A percentile compares a stretch with the other conserved stretches of the same genome.
phyloP scores from a whole-genome alignment of 2,329 filamentous ascomycete species.

The Beauveria medogensis region DNA sequence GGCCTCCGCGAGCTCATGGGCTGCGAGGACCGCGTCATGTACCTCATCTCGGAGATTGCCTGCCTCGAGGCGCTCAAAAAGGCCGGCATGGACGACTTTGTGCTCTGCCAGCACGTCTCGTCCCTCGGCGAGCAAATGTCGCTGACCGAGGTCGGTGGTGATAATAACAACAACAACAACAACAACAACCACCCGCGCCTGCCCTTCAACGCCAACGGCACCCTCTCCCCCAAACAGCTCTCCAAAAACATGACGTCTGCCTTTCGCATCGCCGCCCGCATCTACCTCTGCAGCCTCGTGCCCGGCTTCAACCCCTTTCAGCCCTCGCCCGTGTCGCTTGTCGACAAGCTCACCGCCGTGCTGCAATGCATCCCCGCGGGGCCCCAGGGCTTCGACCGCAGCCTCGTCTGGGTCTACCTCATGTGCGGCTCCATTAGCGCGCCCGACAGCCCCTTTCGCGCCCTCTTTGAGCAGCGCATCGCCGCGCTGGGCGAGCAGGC shows the following conservation, averaged over 20 bases:
- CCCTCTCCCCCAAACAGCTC: constrained; percentile 73
- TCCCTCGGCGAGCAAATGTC: constrained; percentile 83
- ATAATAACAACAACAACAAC: constrained; percentile 20
- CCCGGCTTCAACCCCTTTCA: constrained; percentile 76
- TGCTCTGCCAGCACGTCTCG: constrained; percentile 81
- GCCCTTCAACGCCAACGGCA: constrained; percentile 60
- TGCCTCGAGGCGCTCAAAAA: constrained; percentile 86
- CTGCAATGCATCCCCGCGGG: constrained; percentile 79
- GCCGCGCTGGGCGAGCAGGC: constrained; percentile 68
- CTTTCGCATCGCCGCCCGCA: constrained; percentile 85
- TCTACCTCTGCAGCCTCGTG: constrained; percentile 94
- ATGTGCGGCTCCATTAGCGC: constrained; percentile 75
- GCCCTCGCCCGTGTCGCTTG: constrained; percentile 64
- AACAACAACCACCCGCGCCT: constrained; percentile 46
- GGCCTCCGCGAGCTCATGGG: constrained; percentile 93
- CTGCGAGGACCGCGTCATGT: constrained; percentile 96
- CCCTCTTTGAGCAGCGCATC: constrained; percentile 68
- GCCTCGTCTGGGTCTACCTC: constrained; percentile 87
- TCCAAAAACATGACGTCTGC: constrained; percentile 82
- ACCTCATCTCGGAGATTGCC: constrained; percentile 93
- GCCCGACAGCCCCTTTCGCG: constrained; percentile 65
- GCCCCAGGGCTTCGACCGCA: constrained; percentile 76
- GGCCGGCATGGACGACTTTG: constrained; percentile 75
- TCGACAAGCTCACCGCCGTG: constrained; percentile 67
- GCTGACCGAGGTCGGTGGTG: constrained; percentile 56